Conservation (phyloP, 768 basidiomycete genomes). For the Paxillus ammoniavirescens region DNA sequence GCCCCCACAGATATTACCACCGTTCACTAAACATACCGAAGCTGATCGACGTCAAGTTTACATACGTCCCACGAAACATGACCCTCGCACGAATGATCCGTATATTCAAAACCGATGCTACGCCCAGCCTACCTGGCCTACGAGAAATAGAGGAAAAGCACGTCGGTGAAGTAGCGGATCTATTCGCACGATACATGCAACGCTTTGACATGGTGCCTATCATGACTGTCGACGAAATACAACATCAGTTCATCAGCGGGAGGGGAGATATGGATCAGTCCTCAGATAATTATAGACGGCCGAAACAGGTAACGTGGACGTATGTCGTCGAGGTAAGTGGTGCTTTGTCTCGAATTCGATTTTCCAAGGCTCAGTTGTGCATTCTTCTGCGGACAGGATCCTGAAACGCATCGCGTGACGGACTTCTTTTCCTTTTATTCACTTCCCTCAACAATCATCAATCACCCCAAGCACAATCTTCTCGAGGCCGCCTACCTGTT, state of each 20-base stretch:
- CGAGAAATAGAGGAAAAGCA: conserved; percentile 89
- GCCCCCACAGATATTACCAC: conserved; percentile 72
- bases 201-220: conserved; percentile 83
- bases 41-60: conserved; percentile 87
- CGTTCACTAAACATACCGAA: conserved; percentile 90
- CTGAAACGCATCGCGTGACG: conserved; percentile 77
- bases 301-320: conserved; percentile 89
- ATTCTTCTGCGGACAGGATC: conserved; percentile 56
- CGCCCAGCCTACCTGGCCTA: conserved; percentile 56
- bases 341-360: conserved; percentile 26
- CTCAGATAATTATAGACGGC: conserved; percentile 40
- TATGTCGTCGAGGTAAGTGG: conserved; percentile 84
- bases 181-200: conserved; percentile 77
- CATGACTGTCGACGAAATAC: conserved; percentile 73
- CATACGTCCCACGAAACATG: conserved; percentile 80
- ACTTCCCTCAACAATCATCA: conserved; percentile 90
- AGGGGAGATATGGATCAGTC: conserved; percentile 51
- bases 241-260: conserved; percentile 88
- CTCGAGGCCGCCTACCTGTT: conserved; percentile 94
- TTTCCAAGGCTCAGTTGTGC: neutral
- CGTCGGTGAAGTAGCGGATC: conserved; percentile 61
- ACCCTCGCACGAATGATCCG: conserved; percentile 91
- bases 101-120: conserved; percentile 62
- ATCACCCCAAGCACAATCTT: conserved; percentile 61
- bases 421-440: conserved; percentile 98